These are phyloP conservation scores for Monosporascus cannonballus DNA, from an alignment of 2,329 filamentous ascomycete genomes.

Conservation along the genomic window DNA sequence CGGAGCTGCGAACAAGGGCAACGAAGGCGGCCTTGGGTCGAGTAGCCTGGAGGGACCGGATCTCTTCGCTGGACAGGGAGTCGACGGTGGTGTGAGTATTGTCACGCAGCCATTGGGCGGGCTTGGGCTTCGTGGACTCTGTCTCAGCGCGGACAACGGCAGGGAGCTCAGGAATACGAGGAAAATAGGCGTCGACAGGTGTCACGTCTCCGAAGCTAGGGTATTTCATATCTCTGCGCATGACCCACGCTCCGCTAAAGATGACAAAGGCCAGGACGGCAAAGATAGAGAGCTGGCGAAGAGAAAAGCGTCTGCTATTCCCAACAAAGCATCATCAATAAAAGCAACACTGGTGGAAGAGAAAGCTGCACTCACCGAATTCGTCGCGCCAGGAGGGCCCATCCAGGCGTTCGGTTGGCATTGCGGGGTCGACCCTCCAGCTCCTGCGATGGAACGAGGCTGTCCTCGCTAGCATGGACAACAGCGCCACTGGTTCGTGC, in stretches of 20 bases:
- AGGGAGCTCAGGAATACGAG: slow-evolving; percentile 16
- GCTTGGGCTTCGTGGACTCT: slow-evolving; percentile 3
- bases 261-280: slow-evolving; percentile 13
- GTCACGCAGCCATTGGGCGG: slow-evolving; percentile 22
- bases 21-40: slow-evolving; percentile 44
- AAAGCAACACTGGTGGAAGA: slow-evolving; percentile 3
- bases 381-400: slow-evolving; percentile 13
- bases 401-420: slow-evolving; percentile 7
- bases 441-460: not conserved
- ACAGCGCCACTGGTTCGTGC: too few relatives aligned
- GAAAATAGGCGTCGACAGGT: slow-evolving; percentile 17
- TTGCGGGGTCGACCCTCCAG: slow-evolving; percentile 9
- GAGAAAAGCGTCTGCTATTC: slow-evolving; percentile 15
- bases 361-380: slow-evolving; percentile 15
- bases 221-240: slow-evolving; percentile 10
- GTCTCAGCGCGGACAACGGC: slow-evolving; percentile 1
- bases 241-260: slow-evolving; percentile 15
- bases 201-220: slow-evolving; percentile 3
- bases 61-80: slow-evolving; percentile 8
- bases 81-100: slow-evolving; percentile 18
- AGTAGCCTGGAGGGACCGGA: slow-evolving; percentile 13
- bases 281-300: slow-evolving; percentile 15
- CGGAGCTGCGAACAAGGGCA: slow-evolving; percentile 65
- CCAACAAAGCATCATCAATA: slow-evolving; percentile 18
- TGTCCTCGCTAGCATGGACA: too few relatives aligned